These are phyloP conservation scores for Aureobasidium sp. DNA, from an alignment of 2,329 filamentous ascomycete species.

Conservation along the genomic window DNA sequence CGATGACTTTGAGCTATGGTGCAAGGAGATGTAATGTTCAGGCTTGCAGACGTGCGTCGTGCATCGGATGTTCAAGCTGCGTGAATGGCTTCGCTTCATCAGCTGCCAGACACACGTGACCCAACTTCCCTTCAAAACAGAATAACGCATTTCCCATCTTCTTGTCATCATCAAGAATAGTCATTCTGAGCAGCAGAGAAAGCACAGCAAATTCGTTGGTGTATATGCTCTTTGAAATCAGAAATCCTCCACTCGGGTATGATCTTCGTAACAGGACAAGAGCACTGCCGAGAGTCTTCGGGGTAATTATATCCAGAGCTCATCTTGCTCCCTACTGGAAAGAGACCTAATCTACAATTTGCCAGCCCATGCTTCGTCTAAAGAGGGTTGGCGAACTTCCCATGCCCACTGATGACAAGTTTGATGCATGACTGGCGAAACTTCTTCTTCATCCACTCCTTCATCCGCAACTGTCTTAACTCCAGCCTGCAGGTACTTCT, in stretches of 20 bases:
- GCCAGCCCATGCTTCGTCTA: conserved; percentile 43
- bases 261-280: not conserved
- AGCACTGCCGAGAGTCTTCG: not conserved
- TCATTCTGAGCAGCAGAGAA: too few relatives aligned
- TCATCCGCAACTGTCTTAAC: conserved; percentile 45
- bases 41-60: not conserved
- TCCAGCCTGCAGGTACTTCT: conserved; percentile 44
- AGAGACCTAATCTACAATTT: not conserved
- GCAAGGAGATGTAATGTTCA: not conserved
- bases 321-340: not conserved
- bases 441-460: conserved; percentile 38
- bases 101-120: not conserved
- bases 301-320: not conserved
- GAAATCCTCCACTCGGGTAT: not conserved
- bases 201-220: not conserved
- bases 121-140: not conserved
- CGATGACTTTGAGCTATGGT: not conserved
- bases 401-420: conserved; percentile 53
- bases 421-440: conserved; percentile 51
- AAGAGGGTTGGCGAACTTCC: conserved; percentile 44
- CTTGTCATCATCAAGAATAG: not conserved
- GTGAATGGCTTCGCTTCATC: conserved; percentile 3
- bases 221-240: not conserved
- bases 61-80: not conserved
- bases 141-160: not conserved